Conservation (phyloP, 306 rosid species). For the Boehmeria nivea region DNA sequence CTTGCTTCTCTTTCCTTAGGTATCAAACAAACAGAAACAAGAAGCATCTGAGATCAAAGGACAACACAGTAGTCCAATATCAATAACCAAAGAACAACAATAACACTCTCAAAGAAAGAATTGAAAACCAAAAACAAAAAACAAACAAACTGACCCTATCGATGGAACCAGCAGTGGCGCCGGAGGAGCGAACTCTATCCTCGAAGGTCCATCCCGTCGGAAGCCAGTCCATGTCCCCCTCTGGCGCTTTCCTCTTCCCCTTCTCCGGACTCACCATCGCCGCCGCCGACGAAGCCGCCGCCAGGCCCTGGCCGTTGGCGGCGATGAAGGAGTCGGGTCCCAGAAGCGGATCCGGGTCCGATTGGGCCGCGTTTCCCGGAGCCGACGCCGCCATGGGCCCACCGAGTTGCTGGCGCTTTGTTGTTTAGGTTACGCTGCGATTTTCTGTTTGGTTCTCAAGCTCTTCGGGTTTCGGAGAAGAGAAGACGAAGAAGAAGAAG, state of each 20-base stretch:
- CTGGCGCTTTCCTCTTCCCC: conserved; percentile 15
- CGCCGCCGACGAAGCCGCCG: background rate
- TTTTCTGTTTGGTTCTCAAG: background rate
- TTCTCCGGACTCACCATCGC: conserved; percentile 4
- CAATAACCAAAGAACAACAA: background rate
- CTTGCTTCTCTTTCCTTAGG: too few species aligned
- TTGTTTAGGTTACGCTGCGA: background rate
- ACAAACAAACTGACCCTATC: conserved; percentile 42
- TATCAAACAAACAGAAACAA: too few species aligned
- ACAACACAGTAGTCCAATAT: too few species aligned
- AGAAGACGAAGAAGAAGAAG: too few species aligned
- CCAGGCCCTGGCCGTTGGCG: conserved; percentile 4
- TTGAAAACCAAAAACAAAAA: background rate
- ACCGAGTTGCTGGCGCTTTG: background rate
- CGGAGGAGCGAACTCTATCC: conserved; percentile 48
- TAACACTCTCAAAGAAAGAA: background rate
- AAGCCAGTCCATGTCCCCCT: conserved; percentile 32
- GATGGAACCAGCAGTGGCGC: conserved; percentile 43
- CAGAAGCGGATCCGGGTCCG: conserved; percentile 36
- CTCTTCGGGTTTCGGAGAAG: too few species aligned
- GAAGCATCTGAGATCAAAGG: too few species aligned
- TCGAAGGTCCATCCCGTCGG: conserved; percentile 40
- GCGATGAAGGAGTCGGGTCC: conserved; percentile 33
- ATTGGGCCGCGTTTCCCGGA: conserved; percentile 6
- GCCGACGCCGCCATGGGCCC: background rate